Conservation (phyloP, 1,139 yeast species). For the Barnettozyma hawaiiensis region DNA sequence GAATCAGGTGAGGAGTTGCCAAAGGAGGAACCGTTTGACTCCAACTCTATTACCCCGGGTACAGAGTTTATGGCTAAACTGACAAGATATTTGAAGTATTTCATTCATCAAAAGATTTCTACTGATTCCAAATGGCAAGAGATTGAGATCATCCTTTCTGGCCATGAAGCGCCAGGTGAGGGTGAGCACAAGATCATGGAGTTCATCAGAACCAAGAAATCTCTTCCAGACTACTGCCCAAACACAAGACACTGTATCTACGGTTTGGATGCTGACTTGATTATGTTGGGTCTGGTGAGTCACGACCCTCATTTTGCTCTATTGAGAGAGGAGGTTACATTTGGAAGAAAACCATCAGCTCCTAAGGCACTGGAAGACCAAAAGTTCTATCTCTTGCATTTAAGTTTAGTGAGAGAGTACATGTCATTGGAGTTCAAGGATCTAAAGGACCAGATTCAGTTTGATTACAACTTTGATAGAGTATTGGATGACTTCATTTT, state of each 20-base stretch:
- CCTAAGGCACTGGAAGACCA: constrained; percentile 67
- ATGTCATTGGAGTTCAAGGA: constrained; percentile 79
- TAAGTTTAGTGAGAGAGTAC: constrained; percentile 86
- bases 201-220: constrained; percentile 76
- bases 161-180: constrained; percentile 99
- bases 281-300: constrained; percentile 92
- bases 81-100: constrained; percentile 79
- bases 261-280: constrained; percentile 96
- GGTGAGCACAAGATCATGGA: constrained; percentile 99
- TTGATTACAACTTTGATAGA: constrained; percentile 82
- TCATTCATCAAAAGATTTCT: constrained; percentile 85
- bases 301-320: constrained; percentile 96
- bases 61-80: constrained; percentile 95
- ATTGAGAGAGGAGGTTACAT: constrained; percentile 90
- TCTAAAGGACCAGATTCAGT: constrained; percentile 53
- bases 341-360: constrained; percentile 56
- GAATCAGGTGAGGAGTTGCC: constrained; percentile 43
- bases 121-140: constrained; percentile 91
- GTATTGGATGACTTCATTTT: constrained; percentile 89
- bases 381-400: constrained; percentile 75
- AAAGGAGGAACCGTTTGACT: constrained; percentile 69
- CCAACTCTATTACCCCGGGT: constrained; percentile 96
- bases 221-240: constrained; percentile 70
- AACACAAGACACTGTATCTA: constrained; percentile 93
- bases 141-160: constrained; percentile 78